Base-by-base conservation (phyloP, 345 rosid species). In the Mercurialis annua region DNA sequence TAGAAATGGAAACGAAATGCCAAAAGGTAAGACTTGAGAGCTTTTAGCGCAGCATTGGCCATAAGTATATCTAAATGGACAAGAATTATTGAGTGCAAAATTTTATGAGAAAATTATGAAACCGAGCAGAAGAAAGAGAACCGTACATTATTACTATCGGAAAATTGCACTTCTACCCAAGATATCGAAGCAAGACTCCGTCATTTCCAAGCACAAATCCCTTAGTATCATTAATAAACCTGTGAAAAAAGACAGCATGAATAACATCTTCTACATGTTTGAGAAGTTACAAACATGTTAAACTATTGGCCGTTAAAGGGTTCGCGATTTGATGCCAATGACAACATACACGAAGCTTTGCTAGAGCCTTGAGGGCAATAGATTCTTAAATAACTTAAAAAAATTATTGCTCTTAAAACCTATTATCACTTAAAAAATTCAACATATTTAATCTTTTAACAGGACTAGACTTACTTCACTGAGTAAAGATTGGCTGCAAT, bases 401-500 rank as follows among this genome's bases (percentile, higher is more conserved):
- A 59, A 33, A 51, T 0, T 8, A 21, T 49, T 52, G 11, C 40
- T 36, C 4, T n/a, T n/a, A n/a, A n/a, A n/a, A n/a, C n/a, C n/a
- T n/a, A n/a, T n/a, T n/a, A n/a, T n/a, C 23, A 68, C 17, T 20
- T 10, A 12, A 23, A 15, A 23, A 31, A 40, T 17, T 49, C 8
- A 18, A 59, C 1, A 49, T 58, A 7, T 43, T 26, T 31, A 31
- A 17, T 55, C 48, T 15, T 63, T 67, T 27, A 31, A 24, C 47
- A 61, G 7, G 20, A 67, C 60, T 42, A 4, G 36, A 76, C 90
- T 86, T 71, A 93, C 97, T 89, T 90, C 82, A 90, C 98, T 0
- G 98, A 81, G 73, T 93, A 90, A 10, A 90, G 96, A 79, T 94
- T 90, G 65, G 97, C 97, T 67, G 99, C 97, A 62, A 94, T 94